These are phyloP conservation scores for Cornus controversa DNA, from an alignment of 148 eudicot genomes.

Conservation along the genomic window DNA sequence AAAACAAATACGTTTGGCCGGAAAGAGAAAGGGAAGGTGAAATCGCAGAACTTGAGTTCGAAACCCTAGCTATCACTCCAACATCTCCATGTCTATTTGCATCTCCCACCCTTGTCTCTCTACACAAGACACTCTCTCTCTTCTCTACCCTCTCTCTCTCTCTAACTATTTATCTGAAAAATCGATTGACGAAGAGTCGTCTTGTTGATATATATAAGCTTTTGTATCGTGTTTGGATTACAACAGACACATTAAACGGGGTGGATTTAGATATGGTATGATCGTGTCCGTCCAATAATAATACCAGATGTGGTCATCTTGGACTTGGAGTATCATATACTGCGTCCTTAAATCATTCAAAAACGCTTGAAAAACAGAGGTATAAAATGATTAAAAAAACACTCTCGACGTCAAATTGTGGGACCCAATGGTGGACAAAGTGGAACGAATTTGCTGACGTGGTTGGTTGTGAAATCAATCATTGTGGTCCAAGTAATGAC, in stretches of 20 bases:
- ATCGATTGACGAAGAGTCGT: slow-evolving; percentile 24
- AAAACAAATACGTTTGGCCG: not conserved
- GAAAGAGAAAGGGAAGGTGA: not conserved
- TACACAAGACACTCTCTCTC: not conserved
- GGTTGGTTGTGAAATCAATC: not conserved
- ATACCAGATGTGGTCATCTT: not conserved
- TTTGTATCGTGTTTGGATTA: not conserved
- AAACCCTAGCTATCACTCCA: slow-evolving; percentile 15
- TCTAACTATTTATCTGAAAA: slow-evolving; percentile 20
- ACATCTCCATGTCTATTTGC: not conserved
- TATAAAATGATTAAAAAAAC: not conserved
- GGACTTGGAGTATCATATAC: not conserved
- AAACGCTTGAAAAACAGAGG: not conserved
- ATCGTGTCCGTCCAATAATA: too few species aligned
- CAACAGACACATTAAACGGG: not conserved
- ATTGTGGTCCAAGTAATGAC: not conserved
- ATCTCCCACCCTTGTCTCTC: not conserved
- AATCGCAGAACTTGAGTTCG: slow-evolving; percentile 10
- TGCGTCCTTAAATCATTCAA: not conserved
- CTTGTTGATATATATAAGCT: not conserved
- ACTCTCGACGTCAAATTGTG: not conserved
- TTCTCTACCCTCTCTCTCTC: not conserved
- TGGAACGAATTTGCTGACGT: not conserved
- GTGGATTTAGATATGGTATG: not conserved
- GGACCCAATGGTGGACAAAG: not conserved